Percentiles rank a stretch among this genome's conserved stretches.
Conservation (phyloP, 108 stramenopile genomes). For the Cyclotella sp. region DNA sequence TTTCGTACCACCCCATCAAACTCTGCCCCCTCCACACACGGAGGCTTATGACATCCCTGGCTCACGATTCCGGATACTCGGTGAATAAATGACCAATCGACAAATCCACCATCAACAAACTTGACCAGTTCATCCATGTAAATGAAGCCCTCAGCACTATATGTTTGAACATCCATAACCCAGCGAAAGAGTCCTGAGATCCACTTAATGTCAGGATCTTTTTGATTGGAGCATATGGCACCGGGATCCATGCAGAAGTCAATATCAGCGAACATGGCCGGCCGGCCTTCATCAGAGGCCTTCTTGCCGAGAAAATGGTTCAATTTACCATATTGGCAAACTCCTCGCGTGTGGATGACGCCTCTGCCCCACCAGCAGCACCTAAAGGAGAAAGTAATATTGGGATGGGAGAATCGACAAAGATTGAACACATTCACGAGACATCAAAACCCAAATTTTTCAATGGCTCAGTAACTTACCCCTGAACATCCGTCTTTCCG, state of each 20-base stretch:
- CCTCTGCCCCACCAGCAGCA: conserved; percentile 68
- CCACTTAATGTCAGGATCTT: conserved; percentile 45
- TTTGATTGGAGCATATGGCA: conserved; percentile 34
- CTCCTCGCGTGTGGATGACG: conserved; percentile 35
- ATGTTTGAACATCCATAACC: conserved; percentile 49
- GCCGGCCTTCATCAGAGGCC: conserved; percentile 43
- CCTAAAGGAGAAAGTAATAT: neutral
- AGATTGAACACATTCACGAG: neutral
- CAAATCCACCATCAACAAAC: conserved; percentile 51
- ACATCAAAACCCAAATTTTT: neutral
- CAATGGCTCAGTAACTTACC: conserved; percentile 18
- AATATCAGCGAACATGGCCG: conserved; percentile 40
- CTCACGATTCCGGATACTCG: conserved; percentile 44
- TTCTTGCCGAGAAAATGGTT: conserved; percentile 53
- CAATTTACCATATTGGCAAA: conserved; percentile 55
- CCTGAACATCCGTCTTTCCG: conserved; percentile 38
- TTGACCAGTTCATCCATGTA: conserved; percentile 31
- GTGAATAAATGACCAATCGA: conserved; percentile 44
- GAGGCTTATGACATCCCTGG: conserved; percentile 36
- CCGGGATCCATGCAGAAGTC: conserved; percentile 50
- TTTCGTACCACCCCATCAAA: conserved; percentile 36
- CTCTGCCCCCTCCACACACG: conserved; percentile 36
- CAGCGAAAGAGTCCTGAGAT: conserved; percentile 55
- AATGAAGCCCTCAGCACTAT: conserved; percentile 37
- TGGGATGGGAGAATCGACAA: neutral